Evolutionary conservation across 768 basidiomycete species (phyloP).

Genomic region (Termitomyces sp.): DNA sequence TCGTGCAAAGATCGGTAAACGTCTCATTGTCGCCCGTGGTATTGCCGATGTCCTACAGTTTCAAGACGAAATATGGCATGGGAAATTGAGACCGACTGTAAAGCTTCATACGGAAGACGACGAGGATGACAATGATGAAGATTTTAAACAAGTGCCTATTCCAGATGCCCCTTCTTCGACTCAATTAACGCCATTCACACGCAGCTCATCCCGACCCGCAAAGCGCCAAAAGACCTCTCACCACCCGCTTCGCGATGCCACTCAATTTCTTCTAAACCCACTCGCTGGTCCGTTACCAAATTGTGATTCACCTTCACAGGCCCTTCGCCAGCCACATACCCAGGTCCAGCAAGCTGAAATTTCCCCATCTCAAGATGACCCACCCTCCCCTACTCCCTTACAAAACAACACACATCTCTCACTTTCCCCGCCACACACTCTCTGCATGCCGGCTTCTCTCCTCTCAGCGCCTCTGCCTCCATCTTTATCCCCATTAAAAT

Average conservation of each 20-base stretch:
- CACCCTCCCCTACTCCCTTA: not conserved
- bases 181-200: not conserved
- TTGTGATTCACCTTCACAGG: slow-evolving; percentile 6
- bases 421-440: not conserved
- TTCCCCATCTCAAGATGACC: not conserved
- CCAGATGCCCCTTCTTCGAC: not conserved
- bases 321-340: not conserved
- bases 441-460: not conserved
- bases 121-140: slow-evolving; percentile 15
- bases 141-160: not conserved
- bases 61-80: slow-evolving; percentile 54
- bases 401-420: slow-evolving; percentile 1
- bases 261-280: slow-evolving; percentile 56
- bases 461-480: not conserved
- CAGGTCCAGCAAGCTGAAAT: not conserved
- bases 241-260: slow-evolving; percentile 35
- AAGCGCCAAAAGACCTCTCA: slow-evolving; percentile 13
- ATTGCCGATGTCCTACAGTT: slow-evolving; percentile 67
- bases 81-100: slow-evolving; percentile 31
- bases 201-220: slow-evolving; percentile 1
- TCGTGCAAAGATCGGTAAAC: slow-evolving; percentile 55
- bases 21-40: slow-evolving; percentile 60
- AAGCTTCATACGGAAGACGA: slow-evolving; percentile 31
- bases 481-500: not conserved
- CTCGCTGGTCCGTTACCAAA: slow-evolving; percentile 27